Base-by-base conservation (phyloP, 805 yeast genomes). In the Myxozyma neotropica region DNA sequence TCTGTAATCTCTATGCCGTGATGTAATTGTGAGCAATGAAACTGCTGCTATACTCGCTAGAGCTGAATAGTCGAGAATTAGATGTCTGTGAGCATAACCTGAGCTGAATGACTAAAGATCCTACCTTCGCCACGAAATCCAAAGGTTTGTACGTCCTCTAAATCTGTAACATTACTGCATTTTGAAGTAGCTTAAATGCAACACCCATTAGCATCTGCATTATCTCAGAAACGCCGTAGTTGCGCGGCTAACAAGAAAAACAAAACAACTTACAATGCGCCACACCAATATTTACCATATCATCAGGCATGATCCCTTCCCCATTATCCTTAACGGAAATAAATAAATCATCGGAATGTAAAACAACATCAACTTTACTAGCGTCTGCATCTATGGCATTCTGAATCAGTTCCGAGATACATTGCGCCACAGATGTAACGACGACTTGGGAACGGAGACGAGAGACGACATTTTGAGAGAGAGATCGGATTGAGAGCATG, bases 251-350 rank as follows among this genome's bases (percentile, higher is more conserved):
- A n/a, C n/a, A n/a, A n/a, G n/a, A n/a, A n/a, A n/a, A 31, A 10
- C 23, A 17, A 10, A 21, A n/a, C 12, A 24, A 40, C 59, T 8
- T 45, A 57, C 68, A 70, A 65, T 77, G 70, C 6, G 76, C 68
- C 10, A 55, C 47, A 0, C 85, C 86, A 0, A 84, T 65, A 1
- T 48, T 26, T 1, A 62, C 65, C 59, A 88, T 58, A 44, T 82
- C 83, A 0, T 67, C 73, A 0, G 79, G 78, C 2, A 59, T 33
- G 2, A 89, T 79, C 0, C 95, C 95, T 0, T 0, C 2, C 0
- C 96, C 96, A 69, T 89, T 73, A 70, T 89, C 96, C 1, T 53
- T 54, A 1, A 86, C 81, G 5, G 56, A 46, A 23, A 71, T 29
- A 29, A 46, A 53, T 3, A 39, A 42, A 29, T 40, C 46, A 12